Evolutionary conservation across 768 basidiomycete species (phyloP).

Genomic region (Collybia mongolica): DNA sequence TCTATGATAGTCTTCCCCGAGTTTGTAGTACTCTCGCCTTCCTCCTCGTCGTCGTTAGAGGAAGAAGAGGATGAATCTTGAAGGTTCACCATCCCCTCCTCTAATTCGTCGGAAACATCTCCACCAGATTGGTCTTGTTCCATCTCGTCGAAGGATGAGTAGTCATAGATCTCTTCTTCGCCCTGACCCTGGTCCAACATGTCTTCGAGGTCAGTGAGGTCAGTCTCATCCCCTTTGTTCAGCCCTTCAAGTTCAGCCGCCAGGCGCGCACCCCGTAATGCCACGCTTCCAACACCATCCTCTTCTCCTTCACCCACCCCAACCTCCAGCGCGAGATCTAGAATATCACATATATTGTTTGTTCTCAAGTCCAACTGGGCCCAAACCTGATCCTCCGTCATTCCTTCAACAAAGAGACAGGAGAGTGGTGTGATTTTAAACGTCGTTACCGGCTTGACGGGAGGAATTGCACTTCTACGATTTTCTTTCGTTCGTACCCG

Average conservation of each 20-base stretch:
- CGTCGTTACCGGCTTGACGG: conserved; percentile 18
- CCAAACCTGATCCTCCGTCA: conserved; percentile 91
- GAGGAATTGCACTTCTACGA: conserved; percentile 23
- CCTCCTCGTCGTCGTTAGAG: conserved; percentile 15
- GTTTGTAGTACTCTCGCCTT: conserved; percentile 7
- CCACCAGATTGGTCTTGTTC: conserved; percentile 15
- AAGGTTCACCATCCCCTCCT: conserved; percentile 27
- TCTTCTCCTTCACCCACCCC: conserved; percentile 27
- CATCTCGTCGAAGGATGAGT: conserved; percentile 20
- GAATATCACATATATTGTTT: conserved; percentile 63
- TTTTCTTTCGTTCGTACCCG: conserved; percentile 45
- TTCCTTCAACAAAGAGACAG: conserved; percentile 70
- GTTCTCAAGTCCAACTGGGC: conserved; percentile 86
- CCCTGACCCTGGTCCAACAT: conserved; percentile 13
- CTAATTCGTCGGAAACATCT: conserved; percentile 21
- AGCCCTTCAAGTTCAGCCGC: conserved; percentile 27
- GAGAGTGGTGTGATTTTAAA: conserved; percentile 70
- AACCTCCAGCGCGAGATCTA: conserved; percentile 63
- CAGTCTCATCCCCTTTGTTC: conserved; percentile 29
- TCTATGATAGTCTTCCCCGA: too few species aligned
- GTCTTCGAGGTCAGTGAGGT: conserved; percentile 29
- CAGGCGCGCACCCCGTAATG: conserved; percentile 27
- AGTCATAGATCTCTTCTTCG: conserved; percentile 22
- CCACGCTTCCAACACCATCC: conserved; percentile 26
- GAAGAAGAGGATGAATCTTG: conserved; percentile 35